A percentile compares a stretch with the other conserved stretches of the same genome.
Conservation (phyloP, 805 yeast species). For the Cyberlindnera samutprakarnensis region DNA sequence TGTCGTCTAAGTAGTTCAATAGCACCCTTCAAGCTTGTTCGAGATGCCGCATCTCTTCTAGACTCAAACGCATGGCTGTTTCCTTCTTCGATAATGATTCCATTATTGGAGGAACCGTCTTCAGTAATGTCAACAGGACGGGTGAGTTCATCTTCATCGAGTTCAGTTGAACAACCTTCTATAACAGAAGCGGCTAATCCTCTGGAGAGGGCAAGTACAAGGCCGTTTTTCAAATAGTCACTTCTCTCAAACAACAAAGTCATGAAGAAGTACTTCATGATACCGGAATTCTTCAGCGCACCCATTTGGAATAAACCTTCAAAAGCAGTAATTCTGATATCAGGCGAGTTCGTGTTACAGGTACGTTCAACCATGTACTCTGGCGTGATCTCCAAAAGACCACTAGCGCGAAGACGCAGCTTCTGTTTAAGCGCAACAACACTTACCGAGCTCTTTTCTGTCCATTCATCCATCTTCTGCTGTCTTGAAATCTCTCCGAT, state of each 20-base stretch:
- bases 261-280: conserved; percentile 57
- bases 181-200: conserved; percentile 63
- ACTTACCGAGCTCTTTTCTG: conserved; percentile 52
- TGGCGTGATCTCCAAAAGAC: conserved; percentile 43
- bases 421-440: conserved; percentile 51
- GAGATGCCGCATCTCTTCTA: conserved; percentile 58
- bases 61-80: conserved; percentile 32
- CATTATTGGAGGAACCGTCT: conserved; percentile 19
- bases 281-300: conserved; percentile 57
- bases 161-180: conserved; percentile 46
- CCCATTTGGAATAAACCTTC: conserved; percentile 66
- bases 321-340: conserved; percentile 61
- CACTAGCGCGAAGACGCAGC: conserved; percentile 48
- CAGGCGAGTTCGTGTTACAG: conserved; percentile 34
- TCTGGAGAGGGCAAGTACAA: conserved; percentile 39
- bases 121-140: conserved; percentile 9
- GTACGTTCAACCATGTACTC: conserved; percentile 52
- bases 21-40: conserved; percentile 58
- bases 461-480: conserved; percentile 79
- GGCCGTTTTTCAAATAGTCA: conserved; percentile 39
- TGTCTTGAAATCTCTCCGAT: conserved; percentile 65
- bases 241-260: conserved; percentile 50
- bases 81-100: conserved; percentile 53
- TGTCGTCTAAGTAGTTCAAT: conserved; percentile 57
- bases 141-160: conserved; percentile 59